Evolutionary conservation across 169 alveolate genomes (phyloP).

Genomic region (Sarcocystis neurona): DNA sequence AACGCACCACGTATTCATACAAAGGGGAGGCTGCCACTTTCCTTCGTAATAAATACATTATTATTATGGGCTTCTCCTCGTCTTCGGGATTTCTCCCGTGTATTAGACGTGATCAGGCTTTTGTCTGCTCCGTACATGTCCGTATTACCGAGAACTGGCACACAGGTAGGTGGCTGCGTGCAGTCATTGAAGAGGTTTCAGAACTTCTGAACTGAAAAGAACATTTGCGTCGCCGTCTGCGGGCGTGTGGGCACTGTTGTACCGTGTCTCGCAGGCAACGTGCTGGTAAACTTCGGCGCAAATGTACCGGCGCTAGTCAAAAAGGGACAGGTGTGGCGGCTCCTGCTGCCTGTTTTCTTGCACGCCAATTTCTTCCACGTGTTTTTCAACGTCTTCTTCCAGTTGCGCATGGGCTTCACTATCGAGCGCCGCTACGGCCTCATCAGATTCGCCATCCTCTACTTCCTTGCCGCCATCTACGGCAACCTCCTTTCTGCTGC

Average conservation of each 20-base stretch:
- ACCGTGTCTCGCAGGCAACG: conserved; percentile 65
- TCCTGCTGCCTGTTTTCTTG: conserved; percentile 77
- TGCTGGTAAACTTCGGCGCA: conserved; percentile 72
- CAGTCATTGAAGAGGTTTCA: no score
- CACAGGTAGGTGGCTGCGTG: no score
- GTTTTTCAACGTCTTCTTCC: conserved; percentile 82
- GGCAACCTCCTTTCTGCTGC: conserved; percentile 81
- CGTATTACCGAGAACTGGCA: no score
- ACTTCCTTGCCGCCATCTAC: conserved; percentile 76
- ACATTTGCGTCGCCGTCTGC: neutral
- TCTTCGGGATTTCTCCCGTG: no score
- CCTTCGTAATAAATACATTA: no score
- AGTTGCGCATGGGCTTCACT: conserved; percentile 79
- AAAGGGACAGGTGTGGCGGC: conserved; percentile 82
- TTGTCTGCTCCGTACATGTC: no score
- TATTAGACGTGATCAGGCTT: no score
- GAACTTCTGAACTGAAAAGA: no score
- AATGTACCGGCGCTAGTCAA: conserved; percentile 75
- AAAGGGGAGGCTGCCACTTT: no score
- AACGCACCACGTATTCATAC: no score
- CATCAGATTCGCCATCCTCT: conserved; percentile 66
- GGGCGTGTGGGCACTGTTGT: neutral
- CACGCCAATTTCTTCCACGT: conserved; percentile 82
- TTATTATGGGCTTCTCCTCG: no score
- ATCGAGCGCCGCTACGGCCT: conserved; percentile 80